These are phyloP conservation scores for Diplodia seriata DNA, from an alignment of 2,329 filamentous ascomycete genomes.

Conservation along the genomic window DNA sequence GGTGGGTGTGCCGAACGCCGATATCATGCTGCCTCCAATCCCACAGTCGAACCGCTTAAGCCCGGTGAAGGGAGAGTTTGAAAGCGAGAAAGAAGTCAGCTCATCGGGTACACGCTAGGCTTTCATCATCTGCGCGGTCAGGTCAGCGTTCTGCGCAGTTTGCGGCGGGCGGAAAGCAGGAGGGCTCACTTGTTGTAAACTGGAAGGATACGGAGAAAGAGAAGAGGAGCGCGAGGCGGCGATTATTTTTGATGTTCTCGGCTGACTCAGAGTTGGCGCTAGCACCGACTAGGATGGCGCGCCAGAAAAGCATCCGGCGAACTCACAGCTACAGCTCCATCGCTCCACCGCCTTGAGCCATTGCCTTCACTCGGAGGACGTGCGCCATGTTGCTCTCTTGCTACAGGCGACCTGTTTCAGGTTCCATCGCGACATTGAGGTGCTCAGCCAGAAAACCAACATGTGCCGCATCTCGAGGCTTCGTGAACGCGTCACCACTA, in stretches of 20 bases:
- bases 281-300: slow-evolving; percentile 33
- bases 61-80: slow-evolving; percentile 87
- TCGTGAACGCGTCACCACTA: not conserved
- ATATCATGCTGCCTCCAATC: slow-evolving; percentile 83
- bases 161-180: slow-evolving; percentile 24
- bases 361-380: slow-evolving; percentile 1
- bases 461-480: not conserved
- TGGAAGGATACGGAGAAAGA: slow-evolving; percentile 84
- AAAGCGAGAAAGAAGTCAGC: slow-evolving; percentile 69
- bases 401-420: not conserved
- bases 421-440: not conserved
- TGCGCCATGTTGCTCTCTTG: slow-evolving; percentile 9
- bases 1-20: slow-evolving; percentile 98
- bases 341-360: slow-evolving; percentile 4
- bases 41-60: slow-evolving; percentile 83
- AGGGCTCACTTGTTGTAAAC: slow-evolving; percentile 91
- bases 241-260: not conserved
- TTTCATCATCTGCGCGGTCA: slow-evolving; percentile 89
- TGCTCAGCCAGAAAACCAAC: not conserved
- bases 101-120: slow-evolving; percentile 96
- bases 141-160: slow-evolving; percentile 42
- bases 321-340: not conserved
- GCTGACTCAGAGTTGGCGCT: slow-evolving; percentile 21
- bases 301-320: slow-evolving; percentile 12
- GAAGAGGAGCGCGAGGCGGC: slow-evolving; percentile 31